Conservation (phyloP, 495 filamentous ascomycete species). For the Usnea hakonensis region DNA sequence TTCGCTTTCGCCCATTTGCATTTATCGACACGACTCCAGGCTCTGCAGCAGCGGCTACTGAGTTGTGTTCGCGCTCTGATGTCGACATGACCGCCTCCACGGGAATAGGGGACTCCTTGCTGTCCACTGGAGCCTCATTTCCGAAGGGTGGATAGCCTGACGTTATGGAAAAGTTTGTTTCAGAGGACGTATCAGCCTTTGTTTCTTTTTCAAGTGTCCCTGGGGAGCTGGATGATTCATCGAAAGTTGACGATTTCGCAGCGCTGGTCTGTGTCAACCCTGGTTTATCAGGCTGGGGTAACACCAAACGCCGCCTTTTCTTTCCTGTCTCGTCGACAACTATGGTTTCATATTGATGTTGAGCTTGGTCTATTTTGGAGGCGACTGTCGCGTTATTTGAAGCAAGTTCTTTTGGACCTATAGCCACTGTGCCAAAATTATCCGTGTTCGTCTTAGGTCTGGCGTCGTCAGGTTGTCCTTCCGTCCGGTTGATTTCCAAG, state of each 20-base stretch:
- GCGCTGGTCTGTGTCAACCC: background rate
- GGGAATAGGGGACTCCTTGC: background rate
- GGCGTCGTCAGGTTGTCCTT: background rate
- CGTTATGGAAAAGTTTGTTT: background rate
- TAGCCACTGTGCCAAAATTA: background rate
- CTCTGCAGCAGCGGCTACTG: background rate
- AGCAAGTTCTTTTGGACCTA: background rate
- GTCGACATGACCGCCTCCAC: background rate
- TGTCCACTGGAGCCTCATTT: background rate
- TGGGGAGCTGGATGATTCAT: background rate
- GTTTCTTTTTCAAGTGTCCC: background rate
- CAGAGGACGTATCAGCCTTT: background rate
- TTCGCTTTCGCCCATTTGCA: constrained; percentile 36
- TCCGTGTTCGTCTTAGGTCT: background rate
- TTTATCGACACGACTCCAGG: constrained; percentile 27
- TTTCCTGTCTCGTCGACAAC: constrained; percentile 33
- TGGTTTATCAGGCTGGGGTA: background rate
- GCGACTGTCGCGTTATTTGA: background rate
- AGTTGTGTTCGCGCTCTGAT: background rate
- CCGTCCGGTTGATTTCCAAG: background rate
- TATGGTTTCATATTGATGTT: constrained; percentile 22
- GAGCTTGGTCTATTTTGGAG: background rate
- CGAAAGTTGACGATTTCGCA: background rate
- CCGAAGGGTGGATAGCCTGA: background rate
- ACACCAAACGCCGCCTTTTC: constrained; percentile 34